Conservation (phyloP, 2,329 filamentous ascomycete genomes). For the Xylariaceae sp. region DNA sequence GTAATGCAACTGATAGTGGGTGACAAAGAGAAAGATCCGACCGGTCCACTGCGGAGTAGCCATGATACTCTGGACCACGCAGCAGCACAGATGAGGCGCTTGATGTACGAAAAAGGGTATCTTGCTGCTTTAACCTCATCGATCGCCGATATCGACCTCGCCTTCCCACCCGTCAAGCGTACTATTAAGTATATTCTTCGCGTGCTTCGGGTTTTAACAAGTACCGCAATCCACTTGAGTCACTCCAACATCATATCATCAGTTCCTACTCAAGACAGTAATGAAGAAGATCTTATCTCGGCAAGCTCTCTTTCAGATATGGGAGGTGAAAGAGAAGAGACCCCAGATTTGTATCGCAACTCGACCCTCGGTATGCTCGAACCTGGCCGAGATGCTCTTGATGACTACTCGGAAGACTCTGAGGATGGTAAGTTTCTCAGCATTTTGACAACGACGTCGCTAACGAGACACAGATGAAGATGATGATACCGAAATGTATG, state of each 20-base stretch:
- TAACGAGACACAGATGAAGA: conserved; percentile 38
- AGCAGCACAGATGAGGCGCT: conserved; percentile 78
- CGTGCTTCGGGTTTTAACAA: conserved; percentile 81
- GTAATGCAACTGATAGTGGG: conserved; percentile 91
- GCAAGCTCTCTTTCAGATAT: conserved; percentile 85
- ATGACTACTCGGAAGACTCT: conserved; percentile 73
- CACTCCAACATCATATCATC: conserved; percentile 71
- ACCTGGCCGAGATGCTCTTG: conserved; percentile 61
- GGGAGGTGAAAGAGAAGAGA: conserved; percentile 85
- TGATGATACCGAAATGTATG: conserved; percentile 89
- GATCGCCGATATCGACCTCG: conserved; percentile 92
- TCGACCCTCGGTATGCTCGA: conserved; percentile 95
- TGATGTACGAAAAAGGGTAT: conserved; percentile 99
- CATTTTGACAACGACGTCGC: background rate
- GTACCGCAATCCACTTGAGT: conserved; percentile 81
- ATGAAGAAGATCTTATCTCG: conserved; percentile 84
- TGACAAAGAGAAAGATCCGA: conserved; percentile 63
- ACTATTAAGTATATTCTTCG: conserved; percentile 95
- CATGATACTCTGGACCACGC: conserved; percentile 48
- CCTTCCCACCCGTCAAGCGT: conserved; percentile 87
- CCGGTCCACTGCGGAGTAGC: conserved; percentile 34
- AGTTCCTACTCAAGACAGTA: conserved; percentile 59
- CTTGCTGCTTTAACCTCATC: conserved; percentile 83
- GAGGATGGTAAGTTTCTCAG: conserved; percentile 50
- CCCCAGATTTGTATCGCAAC: conserved; percentile 93